Evolutionary conservation across 106 monocot species (phyloP).

Genomic region (Agapanthus africanus): DNA sequence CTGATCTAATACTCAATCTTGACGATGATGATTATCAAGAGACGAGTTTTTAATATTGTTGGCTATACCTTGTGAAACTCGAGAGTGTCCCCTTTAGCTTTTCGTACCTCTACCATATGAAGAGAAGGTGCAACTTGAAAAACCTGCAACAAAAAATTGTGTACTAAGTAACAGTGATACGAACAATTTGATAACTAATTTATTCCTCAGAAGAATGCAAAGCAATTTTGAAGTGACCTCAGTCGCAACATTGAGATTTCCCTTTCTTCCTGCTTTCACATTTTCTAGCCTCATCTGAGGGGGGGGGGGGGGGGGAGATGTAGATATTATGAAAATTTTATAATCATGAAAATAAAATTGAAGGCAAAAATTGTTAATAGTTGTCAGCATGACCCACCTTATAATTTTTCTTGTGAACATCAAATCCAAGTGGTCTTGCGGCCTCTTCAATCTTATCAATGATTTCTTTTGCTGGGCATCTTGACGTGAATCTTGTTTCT

Average conservation of each 20-base stretch:
- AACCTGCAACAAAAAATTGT: slow-evolving; percentile 38
- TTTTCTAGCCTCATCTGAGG: slow-evolving; percentile 87
- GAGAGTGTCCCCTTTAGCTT: slow-evolving; percentile 78
- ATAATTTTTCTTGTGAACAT: slow-evolving; percentile 91
- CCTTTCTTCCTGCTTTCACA: slow-evolving; percentile 92
- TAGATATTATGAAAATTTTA: too few species aligned
- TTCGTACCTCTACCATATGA: slow-evolving; percentile 84
- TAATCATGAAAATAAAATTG: too few species aligned
- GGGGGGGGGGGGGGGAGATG: too few species aligned
- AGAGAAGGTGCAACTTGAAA: slow-evolving; percentile 86
- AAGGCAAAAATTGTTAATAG: too few species aligned
- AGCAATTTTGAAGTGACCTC: too few species aligned
- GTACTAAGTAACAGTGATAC: too few species aligned
- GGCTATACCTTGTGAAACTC: slow-evolving; percentile 89
- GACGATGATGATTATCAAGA: too few species aligned
- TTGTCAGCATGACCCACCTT: slow-evolving; percentile 56
- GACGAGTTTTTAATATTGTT: too few species aligned
- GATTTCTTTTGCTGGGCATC: slow-evolving; percentile 80
- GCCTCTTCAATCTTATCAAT: slow-evolving; percentile 92
- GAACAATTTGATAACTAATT: too few species aligned
- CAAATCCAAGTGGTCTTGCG: slow-evolving; percentile 89
- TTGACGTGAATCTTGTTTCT: slow-evolving; percentile 94
- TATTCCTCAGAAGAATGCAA: too few species aligned
- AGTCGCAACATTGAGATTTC: slow-evolving; percentile 86
- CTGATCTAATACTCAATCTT: too few species aligned